Conservation (phyloP, 2,329 filamentous ascomycete species). For the Alternaria gansuensis region DNA sequence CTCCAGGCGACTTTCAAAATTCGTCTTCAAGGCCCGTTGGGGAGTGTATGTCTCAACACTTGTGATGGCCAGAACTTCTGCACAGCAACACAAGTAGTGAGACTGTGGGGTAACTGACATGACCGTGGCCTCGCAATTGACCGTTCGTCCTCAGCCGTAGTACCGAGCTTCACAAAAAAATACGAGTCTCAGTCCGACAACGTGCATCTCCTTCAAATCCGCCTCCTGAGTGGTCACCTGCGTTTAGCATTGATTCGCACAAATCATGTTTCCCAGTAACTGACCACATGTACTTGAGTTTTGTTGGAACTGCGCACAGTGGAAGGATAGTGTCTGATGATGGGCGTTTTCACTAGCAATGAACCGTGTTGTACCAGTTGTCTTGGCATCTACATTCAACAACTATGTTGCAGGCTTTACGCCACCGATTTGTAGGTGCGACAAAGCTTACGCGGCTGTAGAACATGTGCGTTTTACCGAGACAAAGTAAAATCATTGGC, state of each 20-base stretch:
- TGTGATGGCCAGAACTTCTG: neutral
- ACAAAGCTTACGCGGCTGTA: constrained; percentile 6
- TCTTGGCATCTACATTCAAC: neutral
- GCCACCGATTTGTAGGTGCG: neutral
- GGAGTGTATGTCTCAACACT: neutral
- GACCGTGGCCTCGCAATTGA: neutral
- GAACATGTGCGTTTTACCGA: constrained; percentile 4
- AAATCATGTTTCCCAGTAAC: neutral
- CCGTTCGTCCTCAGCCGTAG: neutral
- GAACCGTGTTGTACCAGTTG: neutral
- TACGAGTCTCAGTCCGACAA: neutral
- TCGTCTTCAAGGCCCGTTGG: neutral
- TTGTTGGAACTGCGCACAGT: neutral
- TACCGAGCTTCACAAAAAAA: neutral
- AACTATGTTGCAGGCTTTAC: neutral
- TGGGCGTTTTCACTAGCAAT: neutral
- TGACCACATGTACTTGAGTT: neutral
- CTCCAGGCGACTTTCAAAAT: neutral
- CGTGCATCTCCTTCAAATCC: neutral
- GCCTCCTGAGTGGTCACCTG: neutral
- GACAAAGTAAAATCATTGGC: neutral
- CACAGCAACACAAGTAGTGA: constrained; percentile 1
- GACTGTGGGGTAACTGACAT: neutral
- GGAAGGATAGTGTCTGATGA: neutral
- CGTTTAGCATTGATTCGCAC: neutral